A percentile compares a stretch with the other conserved stretches of the same genome.
Conservation (phyloP, 768 basidiomycete genomes). For the Pholiota microspora region DNA sequence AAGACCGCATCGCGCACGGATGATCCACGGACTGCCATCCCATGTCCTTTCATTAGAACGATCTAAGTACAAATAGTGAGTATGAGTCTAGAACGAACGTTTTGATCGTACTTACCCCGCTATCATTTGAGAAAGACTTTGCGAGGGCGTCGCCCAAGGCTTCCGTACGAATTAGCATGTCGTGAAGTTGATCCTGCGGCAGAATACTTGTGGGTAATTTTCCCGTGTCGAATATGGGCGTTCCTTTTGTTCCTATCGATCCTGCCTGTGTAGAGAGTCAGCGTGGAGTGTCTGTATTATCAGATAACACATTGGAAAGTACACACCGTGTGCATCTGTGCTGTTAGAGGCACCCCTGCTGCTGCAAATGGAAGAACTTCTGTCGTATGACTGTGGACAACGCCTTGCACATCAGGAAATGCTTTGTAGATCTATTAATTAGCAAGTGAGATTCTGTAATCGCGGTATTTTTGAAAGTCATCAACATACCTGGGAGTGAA, state of each 20-base stretch:
- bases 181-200: conserved; percentile 16
- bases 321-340: conserved; percentile 21
- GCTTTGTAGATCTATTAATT: conserved; percentile 17
- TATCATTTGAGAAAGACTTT: conserved; percentile 11
- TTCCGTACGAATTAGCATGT: conserved; percentile 18
- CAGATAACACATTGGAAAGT: neutral
- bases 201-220: conserved; percentile 16
- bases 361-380: conserved; percentile 19
- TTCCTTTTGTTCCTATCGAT: conserved; percentile 17
- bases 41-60: conserved; percentile 17
- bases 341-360: conserved; percentile 15
- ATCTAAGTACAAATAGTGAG: neutral
- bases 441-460: neutral
- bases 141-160: conserved; percentile 19
- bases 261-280: conserved; percentile 17
- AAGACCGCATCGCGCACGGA: conserved; percentile 20
- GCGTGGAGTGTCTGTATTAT: too few relatives aligned
- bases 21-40: conserved; percentile 19
- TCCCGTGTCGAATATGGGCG: conserved; percentile 18
- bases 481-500: conserved; percentile 17
- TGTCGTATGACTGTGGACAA: conserved; percentile 20
- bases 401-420: conserved; percentile 17
- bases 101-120: conserved; percentile 1
- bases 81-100: neutral
- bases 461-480: neutral